Base-by-base conservation (phyloP, 139 green algal species). In the Nannochloris sp. region DNA sequence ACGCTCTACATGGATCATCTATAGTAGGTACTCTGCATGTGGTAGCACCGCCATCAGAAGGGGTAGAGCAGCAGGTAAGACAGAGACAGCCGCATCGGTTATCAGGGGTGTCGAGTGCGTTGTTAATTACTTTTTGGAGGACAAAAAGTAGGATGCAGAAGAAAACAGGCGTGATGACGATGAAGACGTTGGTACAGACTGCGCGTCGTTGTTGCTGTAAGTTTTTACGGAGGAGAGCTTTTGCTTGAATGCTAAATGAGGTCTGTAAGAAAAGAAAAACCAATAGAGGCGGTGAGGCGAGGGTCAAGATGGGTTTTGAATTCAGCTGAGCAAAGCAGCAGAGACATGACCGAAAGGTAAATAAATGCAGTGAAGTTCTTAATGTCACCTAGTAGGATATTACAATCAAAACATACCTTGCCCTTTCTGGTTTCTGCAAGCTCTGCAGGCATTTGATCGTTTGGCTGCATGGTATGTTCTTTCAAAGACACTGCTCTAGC, bases 141-240 rank as follows among this genome's bases (percentile, higher is more conserved):
- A 79, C 53, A n/a, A 80, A 64, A 15, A 92, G 68, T 25, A 92
- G 47, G 6, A 90, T 24, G 58, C 80, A 85, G 65, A 93, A 88
- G 62, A 90, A 73, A 31, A 93, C 77, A 8, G 87, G 84, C 4
- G 75, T 75, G 1, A 67, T 61, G 12, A 92, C 61, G 24, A 91
- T 71, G 27, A 80, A 83, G 7, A 84, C 42, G 39, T 90, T 93
- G 39, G 65, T 78, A 39, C 74, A 60, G 19, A 72, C 57, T 34
- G 85, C 79, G n/a, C 85, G 74, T 61, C 75, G 73, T 59, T 92
- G 85, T 61, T 87, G 86, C 25, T 67, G 61, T 8, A 46, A 57
- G 14, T 85, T 87, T 57, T 90, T 91, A 9, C 79, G 64, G 19
- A 83, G 57, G 23, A 90, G 60, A 4, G 83, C 83, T 13, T 72